Conservation (phyloP, 208 protist genomes). For the Endotrypanum monterogeii region DNA sequence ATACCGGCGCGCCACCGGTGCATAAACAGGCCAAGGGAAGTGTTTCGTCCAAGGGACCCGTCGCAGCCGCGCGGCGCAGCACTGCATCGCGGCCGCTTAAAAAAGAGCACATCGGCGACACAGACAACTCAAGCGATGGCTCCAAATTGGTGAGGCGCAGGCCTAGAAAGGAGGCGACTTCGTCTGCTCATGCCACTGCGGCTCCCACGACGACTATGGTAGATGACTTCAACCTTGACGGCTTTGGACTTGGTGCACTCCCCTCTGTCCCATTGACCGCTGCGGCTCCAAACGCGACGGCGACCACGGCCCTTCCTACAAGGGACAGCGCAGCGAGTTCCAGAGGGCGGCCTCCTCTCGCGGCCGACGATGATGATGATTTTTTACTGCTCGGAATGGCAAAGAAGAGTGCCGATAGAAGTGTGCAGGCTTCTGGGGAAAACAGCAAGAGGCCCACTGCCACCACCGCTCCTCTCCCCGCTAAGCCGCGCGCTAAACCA, state of each 20-base stretch:
- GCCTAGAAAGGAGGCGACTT: slow-evolving; percentile 17
- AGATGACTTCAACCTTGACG: slow-evolving; percentile 77
- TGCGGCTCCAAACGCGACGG: not conserved
- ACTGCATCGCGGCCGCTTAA: slow-evolving; percentile 19
- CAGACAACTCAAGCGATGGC: slow-evolving; percentile 14
- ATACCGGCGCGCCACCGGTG: slow-evolving; percentile 27
- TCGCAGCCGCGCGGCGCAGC: slow-evolving; percentile 19
- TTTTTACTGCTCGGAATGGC: slow-evolving; percentile 32
- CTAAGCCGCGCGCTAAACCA: slow-evolving; percentile 21
- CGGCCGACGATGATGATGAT: slow-evolving; percentile 41
- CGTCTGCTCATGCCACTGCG: slow-evolving; percentile 1
- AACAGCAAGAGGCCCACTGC: not conserved
- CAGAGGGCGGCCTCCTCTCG: not conserved
- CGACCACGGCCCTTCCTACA: not conserved
- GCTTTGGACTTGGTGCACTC: slow-evolving; percentile 81
- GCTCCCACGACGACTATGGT: slow-evolving; percentile 1
- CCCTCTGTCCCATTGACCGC: not conserved
- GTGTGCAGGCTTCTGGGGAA: not conserved
- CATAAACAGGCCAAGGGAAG: not conserved
- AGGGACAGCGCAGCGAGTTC: not conserved
- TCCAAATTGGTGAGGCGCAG: slow-evolving; percentile 17
- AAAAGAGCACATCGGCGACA: slow-evolving; percentile 23
- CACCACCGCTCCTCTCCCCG: not conserved
- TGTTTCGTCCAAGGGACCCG: slow-evolving; percentile 9
- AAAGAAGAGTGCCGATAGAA: slow-evolving; percentile 9